Conservation (phyloP, 2,329 filamentous ascomycete species). For the Pseudogymnoascus sp. region DNA sequence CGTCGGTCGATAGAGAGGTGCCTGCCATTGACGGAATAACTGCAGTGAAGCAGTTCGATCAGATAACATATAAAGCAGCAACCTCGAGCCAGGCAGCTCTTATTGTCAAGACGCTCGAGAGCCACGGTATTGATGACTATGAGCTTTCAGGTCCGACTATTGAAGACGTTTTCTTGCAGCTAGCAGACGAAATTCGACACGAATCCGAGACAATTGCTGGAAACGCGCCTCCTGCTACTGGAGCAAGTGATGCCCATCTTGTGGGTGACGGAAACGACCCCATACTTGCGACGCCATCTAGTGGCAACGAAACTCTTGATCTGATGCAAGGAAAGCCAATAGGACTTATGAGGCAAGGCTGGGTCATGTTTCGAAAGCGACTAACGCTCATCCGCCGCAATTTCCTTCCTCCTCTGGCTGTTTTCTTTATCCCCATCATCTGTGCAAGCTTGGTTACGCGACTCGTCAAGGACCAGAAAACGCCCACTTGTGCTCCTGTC, state of each 20-base stretch:
- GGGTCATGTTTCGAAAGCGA: slow-evolving; percentile 71
- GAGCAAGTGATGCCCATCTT: slow-evolving; percentile 12
- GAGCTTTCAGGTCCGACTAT: slow-evolving; percentile 83
- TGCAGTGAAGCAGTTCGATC: slow-evolving; percentile 58
- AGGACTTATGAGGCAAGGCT: slow-evolving; percentile 60
- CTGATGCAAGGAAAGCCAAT: slow-evolving; percentile 64
- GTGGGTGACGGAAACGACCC: slow-evolving; percentile 12
- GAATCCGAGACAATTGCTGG: slow-evolving; percentile 32
- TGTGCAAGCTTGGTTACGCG: slow-evolving; percentile 73
- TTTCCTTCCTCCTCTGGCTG: slow-evolving; percentile 66
- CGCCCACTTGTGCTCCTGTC: slow-evolving; percentile 44
- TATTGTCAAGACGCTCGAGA: slow-evolving; percentile 64
- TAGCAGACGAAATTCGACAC: slow-evolving; percentile 69
- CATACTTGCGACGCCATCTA: background rate
- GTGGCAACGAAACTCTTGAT: slow-evolving; percentile 32
- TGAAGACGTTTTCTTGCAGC: slow-evolving; percentile 82
- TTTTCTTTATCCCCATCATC: slow-evolving; percentile 69
- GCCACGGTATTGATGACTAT: slow-evolving; percentile 63
- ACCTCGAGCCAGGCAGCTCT: slow-evolving; percentile 62
- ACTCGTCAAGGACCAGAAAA: slow-evolving; percentile 55
- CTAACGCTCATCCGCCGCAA: slow-evolving; percentile 70
- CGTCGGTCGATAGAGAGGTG: slow-evolving; percentile 37
- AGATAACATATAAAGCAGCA: slow-evolving; percentile 63
- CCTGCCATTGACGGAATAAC: slow-evolving; percentile 47
- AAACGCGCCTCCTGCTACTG: slow-evolving; percentile 15